phyloP scores from a whole-genome alignment of 441 rosid genomes.

The Gossypium schwendimanii region DNA sequence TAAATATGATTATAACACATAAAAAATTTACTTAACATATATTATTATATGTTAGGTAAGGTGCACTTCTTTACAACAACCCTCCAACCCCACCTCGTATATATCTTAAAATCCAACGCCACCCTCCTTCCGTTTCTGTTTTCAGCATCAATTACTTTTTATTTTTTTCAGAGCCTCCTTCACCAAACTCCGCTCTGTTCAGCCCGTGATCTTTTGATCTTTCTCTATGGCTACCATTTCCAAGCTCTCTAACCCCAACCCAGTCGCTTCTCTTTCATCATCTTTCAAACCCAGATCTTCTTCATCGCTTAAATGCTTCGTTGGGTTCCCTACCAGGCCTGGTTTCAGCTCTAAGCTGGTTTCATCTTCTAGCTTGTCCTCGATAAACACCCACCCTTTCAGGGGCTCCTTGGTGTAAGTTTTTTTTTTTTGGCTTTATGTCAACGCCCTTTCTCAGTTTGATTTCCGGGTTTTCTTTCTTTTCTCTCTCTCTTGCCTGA shows the following conservation, averaged over 20 bases:
- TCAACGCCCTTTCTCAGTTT: background rate
- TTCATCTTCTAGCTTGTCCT: constrained; percentile 40
- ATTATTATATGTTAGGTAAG: background rate
- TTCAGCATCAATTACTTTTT: too few species aligned
- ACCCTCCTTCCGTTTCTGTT: background rate
- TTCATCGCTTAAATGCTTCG: constrained; percentile 26
- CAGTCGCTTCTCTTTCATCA: constrained; percentile 27
- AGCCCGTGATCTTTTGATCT: background rate
- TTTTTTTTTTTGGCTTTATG: background rate
- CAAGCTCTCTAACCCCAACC: constrained; percentile 45
- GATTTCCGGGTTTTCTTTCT: background rate
- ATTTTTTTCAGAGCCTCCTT: background rate
- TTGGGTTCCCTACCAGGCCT: constrained; percentile 22
- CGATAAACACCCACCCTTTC: constrained; percentile 24
- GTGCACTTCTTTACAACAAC: background rate
- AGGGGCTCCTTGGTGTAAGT: constrained; percentile 52
- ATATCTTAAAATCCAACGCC: background rate
- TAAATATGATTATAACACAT: too few species aligned
- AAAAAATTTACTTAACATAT: too few species aligned
- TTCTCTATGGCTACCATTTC: constrained; percentile 63
- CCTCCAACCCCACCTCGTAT: background rate
- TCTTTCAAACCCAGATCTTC: constrained; percentile 36
- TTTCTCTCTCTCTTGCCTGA: background rate
- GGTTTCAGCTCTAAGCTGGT: constrained; percentile 27
- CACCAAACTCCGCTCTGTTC: background rate